Evolutionary conservation across 2,329 filamentous ascomycete genomes (phyloP), one percentile per base, ranked within the genome.

Genomic region (Fusarium sp.): DNA sequence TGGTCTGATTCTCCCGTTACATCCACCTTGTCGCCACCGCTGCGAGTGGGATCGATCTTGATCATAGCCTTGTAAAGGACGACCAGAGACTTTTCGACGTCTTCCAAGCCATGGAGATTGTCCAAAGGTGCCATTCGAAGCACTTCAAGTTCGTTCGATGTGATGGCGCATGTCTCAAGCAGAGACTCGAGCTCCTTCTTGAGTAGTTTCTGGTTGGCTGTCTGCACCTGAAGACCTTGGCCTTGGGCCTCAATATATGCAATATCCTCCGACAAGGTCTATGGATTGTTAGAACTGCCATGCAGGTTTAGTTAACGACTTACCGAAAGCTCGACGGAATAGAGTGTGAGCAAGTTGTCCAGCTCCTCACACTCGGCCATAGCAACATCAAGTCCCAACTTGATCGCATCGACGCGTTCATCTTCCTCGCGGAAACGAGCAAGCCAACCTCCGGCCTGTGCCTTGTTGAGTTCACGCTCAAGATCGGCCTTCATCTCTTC

Each of bases 201-300:
- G 56, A 99, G 88, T 31, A 98, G 89, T 82, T 98, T 98, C 81
- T 99, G 96, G 78, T 99, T 99, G 45, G 96, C 94, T 22, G 96
- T 96, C 83, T 98, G 96, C 8, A 99, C 96, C 79, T 99, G 96
- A 56, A 99, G 86, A 86, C 96, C 96, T 84, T 99, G 96, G 8
- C 94, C 95, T 83, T 99, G 96, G 2, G 96, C 95, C 84, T 99
- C 96, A 74, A 99, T 98, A 80, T 97, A 98, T 5, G 95, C 92
- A 77, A 99, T 97, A 78, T 99, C 96, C 59, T 98, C 96, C 66
- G 95, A 95, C 34, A 99, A 88, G 58, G 95, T 98, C 93, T 97
- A 79, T 27, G 31, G 2, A 8, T 13, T 24, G 56, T 80, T 68
- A 78, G 76, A 20, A 64, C 35, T 42, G 16, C n/a, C 18, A 13